Percentiles rank a stretch among this genome's conserved stretches.
phyloP scores from a whole-genome alignment of 148 eudicot genomes.

The Tetragonia tetragonoides region DNA sequence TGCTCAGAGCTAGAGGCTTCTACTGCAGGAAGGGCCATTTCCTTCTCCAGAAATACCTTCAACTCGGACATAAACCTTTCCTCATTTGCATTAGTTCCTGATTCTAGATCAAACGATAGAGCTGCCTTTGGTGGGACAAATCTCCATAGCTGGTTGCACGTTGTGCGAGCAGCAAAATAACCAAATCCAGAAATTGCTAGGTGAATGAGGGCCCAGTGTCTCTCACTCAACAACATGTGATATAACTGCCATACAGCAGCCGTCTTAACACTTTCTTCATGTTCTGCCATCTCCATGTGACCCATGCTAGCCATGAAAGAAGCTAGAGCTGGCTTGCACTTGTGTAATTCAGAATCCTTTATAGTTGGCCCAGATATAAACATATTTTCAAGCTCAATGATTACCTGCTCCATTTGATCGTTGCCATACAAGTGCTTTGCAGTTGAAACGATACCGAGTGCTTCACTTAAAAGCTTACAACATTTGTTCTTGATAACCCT shows the following conservation, averaged over 20 bases:
- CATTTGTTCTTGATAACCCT: slow-evolving; percentile 37
- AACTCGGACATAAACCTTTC: slow-evolving; percentile 81
- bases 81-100: slow-evolving; percentile 49
- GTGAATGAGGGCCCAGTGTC: slow-evolving; percentile 87
- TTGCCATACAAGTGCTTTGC: slow-evolving; percentile 57
- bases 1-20: slow-evolving; percentile 49
- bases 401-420: slow-evolving; percentile 64
- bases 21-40: slow-evolving; percentile 41
- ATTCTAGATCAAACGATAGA: slow-evolving; percentile 69
- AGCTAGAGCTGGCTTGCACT: slow-evolving; percentile 78
- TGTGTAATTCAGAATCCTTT: slow-evolving; percentile 39
- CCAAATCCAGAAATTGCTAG: slow-evolving; percentile 73
- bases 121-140: slow-evolving; percentile 86
- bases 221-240: slow-evolving; percentile 77
- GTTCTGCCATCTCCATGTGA: slow-evolving; percentile 52
- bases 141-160: slow-evolving; percentile 81
- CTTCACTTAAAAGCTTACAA: slow-evolving; percentile 60
- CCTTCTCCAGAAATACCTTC: slow-evolving; percentile 79
- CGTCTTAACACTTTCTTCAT: slow-evolving; percentile 44
- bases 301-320: slow-evolving; percentile 77
- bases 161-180: slow-evolving; percentile 81
- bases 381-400: slow-evolving; percentile 64
- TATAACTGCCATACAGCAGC: slow-evolving; percentile 62
- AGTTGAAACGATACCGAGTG: slow-evolving; percentile 53
- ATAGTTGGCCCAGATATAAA: slow-evolving; percentile 46